These are phyloP conservation scores for Uronychia binucleata DNA, from an alignment of 73 alveolate species.

Conservation along the genomic window DNA sequence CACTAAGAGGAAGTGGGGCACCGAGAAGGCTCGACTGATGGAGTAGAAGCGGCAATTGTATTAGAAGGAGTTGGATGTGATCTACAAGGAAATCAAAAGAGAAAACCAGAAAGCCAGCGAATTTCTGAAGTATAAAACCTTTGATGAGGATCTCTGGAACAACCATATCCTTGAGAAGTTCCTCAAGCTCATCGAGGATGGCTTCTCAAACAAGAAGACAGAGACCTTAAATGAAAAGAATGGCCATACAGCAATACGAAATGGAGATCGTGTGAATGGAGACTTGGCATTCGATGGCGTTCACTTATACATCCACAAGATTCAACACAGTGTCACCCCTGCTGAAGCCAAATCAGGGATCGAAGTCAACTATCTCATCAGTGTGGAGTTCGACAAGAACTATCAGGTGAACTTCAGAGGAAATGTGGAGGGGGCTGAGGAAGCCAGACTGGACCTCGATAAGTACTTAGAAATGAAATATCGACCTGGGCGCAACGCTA, in stretches of 20 bases:
- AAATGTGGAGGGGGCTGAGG: not conserved
- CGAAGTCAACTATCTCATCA: not conserved
- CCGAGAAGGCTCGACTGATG: slow-evolving; percentile 19
- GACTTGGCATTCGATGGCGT: slow-evolving; percentile 27
- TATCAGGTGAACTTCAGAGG: not conserved
- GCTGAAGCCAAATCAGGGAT: not conserved
- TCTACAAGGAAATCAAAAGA: slow-evolving; percentile 19
- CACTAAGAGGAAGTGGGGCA: not conserved
- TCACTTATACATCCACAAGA: slow-evolving; percentile 14
- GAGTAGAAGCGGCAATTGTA: slow-evolving; percentile 29
- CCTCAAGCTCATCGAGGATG: slow-evolving; percentile 17
- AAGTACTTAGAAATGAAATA: not conserved
- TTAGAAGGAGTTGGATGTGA: slow-evolving; percentile 20
- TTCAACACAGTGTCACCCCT: slow-evolving; percentile 4
- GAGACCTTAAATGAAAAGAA: slow-evolving; percentile 20
- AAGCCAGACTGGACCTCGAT: not conserved
- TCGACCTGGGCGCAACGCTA: not conserved
- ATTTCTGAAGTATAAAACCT: slow-evolving; percentile 12
- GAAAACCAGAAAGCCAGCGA: slow-evolving; percentile 25
- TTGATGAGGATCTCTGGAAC: not conserved
- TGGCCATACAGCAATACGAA: slow-evolving; percentile 16
- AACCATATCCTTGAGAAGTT: slow-evolving; percentile 10
- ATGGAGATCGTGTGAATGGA: slow-evolving; percentile 3
- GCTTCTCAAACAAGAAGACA: slow-evolving; percentile 3
- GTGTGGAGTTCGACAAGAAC: not conserved